Base-by-base conservation (phyloP, 768 basidiomycete genomes). In the Xanthoconium stramineum region DNA sequence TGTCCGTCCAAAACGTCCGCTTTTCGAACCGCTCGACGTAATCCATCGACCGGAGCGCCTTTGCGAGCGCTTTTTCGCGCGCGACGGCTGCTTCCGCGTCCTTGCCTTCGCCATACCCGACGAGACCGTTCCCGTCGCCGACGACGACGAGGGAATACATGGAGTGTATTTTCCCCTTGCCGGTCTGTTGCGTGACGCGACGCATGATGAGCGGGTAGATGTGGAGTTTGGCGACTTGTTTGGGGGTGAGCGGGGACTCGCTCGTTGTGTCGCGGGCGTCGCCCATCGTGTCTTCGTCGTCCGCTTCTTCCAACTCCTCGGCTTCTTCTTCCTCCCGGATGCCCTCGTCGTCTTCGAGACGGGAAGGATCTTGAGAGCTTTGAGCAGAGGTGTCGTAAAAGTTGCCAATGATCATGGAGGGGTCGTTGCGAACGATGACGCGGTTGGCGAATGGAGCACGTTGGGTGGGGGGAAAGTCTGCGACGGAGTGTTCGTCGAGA, bases 1-100 rank as follows among this genome's bases (percentile, higher is more conserved):
- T 83, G 50, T 94, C 89, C 20, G 93, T 92, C 91, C 92, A 98
- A 17, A 97, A 79, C n/a, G 97, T 98, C 49, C 97, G 83, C 60
- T 84, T 78, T 72, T 99, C 96, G 72, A 94, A 98, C n/a, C 93
- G 84, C 61, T 91, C 88, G 52, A 99, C 92, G 65, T 79, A 88
- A 72, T 98, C 97, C 88, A 98, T 88, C 66, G 86, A 89, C 59
- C 87, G 80, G 30, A 96, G 78, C 3, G 93, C 97, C 76, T 83
- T 73, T 36, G 77, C 72, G 59, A 82, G 73, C n/a, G 88, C 80
- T 68, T 86, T 84, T 45, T 70, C 71, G 15, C 78, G 67, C 3
- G 89, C 91, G 17, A 76, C 72, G 8, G 76, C 56, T 2, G 64
- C 63, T 38, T 89, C 85, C 3, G 70, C 73, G 69, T 88, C 84